These are phyloP conservation scores for Setaria viridis DNA, from an alignment of 202 grass and related monocot species.

Conservation along the genomic window DNA sequence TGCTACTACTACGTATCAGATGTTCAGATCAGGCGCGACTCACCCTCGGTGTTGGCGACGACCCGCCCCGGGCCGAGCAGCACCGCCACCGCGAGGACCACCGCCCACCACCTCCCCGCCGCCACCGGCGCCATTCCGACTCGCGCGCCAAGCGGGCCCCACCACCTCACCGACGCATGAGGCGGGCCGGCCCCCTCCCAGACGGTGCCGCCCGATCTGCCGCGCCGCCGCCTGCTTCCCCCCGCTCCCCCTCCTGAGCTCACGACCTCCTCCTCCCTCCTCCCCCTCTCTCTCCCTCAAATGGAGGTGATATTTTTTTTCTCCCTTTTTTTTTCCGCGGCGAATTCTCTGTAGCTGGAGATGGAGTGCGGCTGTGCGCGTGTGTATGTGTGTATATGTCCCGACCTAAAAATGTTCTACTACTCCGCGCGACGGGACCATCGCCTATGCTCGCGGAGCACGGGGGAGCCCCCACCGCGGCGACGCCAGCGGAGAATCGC, in stretches of 20 bases:
- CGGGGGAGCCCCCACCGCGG: neutral
- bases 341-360: conserved; percentile 19
- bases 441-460: neutral
- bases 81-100: conserved; percentile 24
- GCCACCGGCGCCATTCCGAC: conserved; percentile 43
- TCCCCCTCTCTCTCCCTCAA: neutral
- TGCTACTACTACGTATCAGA: too few relatives aligned
- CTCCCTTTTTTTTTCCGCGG: neutral
- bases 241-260: neutral
- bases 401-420: conserved; percentile 44
- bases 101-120: conserved; percentile 35
- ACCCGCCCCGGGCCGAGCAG: conserved; percentile 44
- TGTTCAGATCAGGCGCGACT: conserved; percentile 40
- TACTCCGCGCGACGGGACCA: conserved; percentile 30
- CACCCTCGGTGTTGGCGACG: conserved; percentile 73
- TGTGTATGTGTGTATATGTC: conserved; percentile 20
- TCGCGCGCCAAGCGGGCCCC: conserved; percentile 37
- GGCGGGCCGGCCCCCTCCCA: neutral
- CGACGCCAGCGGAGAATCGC: accelerated
- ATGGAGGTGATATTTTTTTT: conserved; percentile 16
- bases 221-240: conserved; percentile 30
- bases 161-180: conserved; percentile 49
- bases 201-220: conserved; percentile 26
- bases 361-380: conserved; percentile 11
- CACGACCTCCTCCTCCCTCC: neutral